Conservation (phyloP, 768 basidiomycete genomes). For the Hydnomerulius pinastri region DNA sequence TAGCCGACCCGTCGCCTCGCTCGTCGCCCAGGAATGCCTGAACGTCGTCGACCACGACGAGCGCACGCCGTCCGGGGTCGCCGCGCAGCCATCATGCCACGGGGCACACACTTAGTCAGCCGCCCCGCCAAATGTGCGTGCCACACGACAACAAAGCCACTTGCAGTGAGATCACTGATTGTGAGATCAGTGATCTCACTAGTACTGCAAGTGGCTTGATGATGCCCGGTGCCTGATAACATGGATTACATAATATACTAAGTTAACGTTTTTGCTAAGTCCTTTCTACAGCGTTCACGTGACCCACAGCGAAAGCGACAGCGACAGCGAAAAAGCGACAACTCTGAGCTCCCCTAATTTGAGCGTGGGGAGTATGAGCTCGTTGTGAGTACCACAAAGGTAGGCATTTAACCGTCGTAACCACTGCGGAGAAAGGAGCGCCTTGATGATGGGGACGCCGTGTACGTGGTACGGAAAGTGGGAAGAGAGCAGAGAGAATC, state of each 20-base stretch:
- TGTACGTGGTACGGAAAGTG: constrained; percentile 69
- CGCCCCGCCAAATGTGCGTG: background rate
- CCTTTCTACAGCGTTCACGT: too few relatives aligned
- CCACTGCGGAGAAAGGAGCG: constrained; percentile 55
- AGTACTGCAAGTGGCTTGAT: too few relatives aligned
- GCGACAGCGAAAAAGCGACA: too few relatives aligned
- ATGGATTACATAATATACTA: too few relatives aligned
- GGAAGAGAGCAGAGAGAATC: constrained; percentile 61
- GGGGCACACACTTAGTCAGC: background rate
- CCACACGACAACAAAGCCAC: too few relatives aligned
- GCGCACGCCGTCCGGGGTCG: background rate
- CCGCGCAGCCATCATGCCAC: background rate
- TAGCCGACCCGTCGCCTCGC: too few relatives aligned
- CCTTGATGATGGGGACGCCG: constrained; percentile 64
- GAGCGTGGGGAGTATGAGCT: constrained; percentile 64
- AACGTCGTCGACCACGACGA: background rate
- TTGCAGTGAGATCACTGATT: too few relatives aligned
- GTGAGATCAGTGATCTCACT: too few relatives aligned
- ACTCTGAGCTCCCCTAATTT: too few relatives aligned
- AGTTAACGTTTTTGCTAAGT: too few relatives aligned
- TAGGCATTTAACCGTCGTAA: constrained; percentile 61
- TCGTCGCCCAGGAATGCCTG: background rate
- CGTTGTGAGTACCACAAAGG: constrained; percentile 61
- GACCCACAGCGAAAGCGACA: too few relatives aligned
- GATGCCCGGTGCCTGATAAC: too few relatives aligned